A percentile compares a stretch with the other conserved stretches of the same genome.
These are phyloP conservation scores for Raphanus raphanistrum DNA, from an alignment of 345 rosid genomes.

Conservation along the genomic window DNA sequence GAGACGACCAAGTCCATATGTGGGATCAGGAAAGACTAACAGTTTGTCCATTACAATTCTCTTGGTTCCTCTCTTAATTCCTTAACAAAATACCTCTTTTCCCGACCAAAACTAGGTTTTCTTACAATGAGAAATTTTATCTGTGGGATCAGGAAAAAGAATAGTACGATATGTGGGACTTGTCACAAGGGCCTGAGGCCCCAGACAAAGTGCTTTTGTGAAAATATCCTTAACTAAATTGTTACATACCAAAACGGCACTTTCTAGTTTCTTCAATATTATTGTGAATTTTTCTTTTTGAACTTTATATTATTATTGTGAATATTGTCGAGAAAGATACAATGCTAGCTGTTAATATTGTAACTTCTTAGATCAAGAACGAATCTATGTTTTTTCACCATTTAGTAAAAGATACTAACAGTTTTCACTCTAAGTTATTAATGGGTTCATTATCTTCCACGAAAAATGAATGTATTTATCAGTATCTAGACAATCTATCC, in stretches of 20 bases:
- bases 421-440: not conserved
- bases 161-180: constrained; percentile 1
- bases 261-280: not conserved
- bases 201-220: constrained; percentile 10
- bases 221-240: not conserved
- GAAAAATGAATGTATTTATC: not conserved
- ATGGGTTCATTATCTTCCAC: not conserved
- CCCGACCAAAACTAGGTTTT: not conserved
- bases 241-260: not conserved
- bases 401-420: not conserved
- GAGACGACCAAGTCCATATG: not conserved
- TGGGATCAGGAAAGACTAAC: not conserved
- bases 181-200: not conserved
- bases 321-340: not conserved
- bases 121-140: not conserved
- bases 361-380: not conserved
- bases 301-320: not conserved
- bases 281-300: not conserved
- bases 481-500: not conserved
- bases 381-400: not conserved
- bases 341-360: not conserved
- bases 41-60: not conserved
- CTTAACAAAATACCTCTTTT: not conserved
- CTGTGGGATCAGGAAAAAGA: constrained; percentile 1
- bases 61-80: not conserved